Evolutionary conservation across 805 yeast species (phyloP), one percentile per base, ranked within the genome.

Genomic region (Pichia thaimueangensis): DNA sequence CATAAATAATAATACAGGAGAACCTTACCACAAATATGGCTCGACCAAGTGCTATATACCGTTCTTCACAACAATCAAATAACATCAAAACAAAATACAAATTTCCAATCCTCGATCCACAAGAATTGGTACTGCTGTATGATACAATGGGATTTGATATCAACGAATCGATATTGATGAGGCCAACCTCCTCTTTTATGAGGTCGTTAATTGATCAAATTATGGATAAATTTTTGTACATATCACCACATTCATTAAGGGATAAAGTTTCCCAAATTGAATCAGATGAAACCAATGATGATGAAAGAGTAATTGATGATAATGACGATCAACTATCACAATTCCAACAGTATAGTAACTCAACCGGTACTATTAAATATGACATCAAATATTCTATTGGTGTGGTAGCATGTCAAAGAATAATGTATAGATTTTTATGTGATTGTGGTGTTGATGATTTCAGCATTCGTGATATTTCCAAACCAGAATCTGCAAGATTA

Each of bases 361-460:
- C n/a, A n/a, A n/a, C n/a, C n/a, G n/a, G n/a, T n/a, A 22, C 25
- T 20, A 19, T 13, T 15, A 29, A 40, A 19, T 55, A 52, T 19
- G 43, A 41, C 5, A 25, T 57, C n/a, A 51, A 49, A 30, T 66
- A 69, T 25, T 65, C 80, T 6, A 56, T 80, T 52, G 64, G 66
- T 42, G 60, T 79, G 11, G 63, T 83, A 16, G 76, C 77, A 2
- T 62, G 82, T 21, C 84, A 80, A 46, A 63, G 78, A 40, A 75
- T 76, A 6, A 72, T 84, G 50, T 71, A 69, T 57, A 72, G 70
- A 54, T 83, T 86, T 58, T 69, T 86, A 49, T 70, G 71, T 35
- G 80, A 74, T 45, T 80, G 91, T 56, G 95, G 95, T 0, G 74
- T 88, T 2, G 70, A 76, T 44, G 95, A 88, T 59, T 84, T 87